Base-by-base conservation (phyloP, 345 rosid species). In the Aquilaria yunnanensis region DNA sequence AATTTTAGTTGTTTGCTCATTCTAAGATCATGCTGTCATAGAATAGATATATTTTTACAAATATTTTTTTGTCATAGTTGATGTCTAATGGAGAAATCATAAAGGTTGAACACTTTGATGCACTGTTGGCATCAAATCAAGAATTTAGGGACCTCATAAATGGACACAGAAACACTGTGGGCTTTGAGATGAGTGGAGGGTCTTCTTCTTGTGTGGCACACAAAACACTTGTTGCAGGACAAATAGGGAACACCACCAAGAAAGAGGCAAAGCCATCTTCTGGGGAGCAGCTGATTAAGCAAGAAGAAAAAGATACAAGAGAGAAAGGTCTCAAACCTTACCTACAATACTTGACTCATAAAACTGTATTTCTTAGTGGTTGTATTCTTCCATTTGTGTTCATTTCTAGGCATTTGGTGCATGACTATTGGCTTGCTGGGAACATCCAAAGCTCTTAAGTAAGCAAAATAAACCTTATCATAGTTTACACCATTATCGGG, bases 341-440 rank as follows among this genome's bases (percentile, higher is more conserved):
- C 68, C 13, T 75, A 43, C 85, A 79, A 57, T 79, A 79, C 62
- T 65, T 90, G 67, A 75, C 56, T 45, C 96, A 90, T 66, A 77
- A 84, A 73, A 87, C 52, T 90, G 51, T 85, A 73, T 78, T 85
- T 90, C 67, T 60, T 80, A 43, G 32, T 80, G 6, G 92, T 87
- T 3, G 53, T 70, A 48, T 8, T 79, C 29, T 13, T 67, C 70
- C 95, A 87, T 49, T 37, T 85, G 51, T 59, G 29, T 87, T 87
- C 56, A 82, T 78, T 12, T 51, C 58, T 60, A 81, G 90, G 51
- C 97, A 87, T 76, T 72, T 85, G 70, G 50, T 72, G 14, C 96
- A 90, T 63, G 82, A 84, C 79, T 79, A 82, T 41, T 85, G 96
- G 96, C 74, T 90, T 85, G 97, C 97, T 51, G 87, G 81, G 50